Evolutionary conservation across 2,329 filamentous ascomycete species (phyloP), one percentile per base, ranked within the genome.

Genomic region (Clarireedia paspali): DNA sequence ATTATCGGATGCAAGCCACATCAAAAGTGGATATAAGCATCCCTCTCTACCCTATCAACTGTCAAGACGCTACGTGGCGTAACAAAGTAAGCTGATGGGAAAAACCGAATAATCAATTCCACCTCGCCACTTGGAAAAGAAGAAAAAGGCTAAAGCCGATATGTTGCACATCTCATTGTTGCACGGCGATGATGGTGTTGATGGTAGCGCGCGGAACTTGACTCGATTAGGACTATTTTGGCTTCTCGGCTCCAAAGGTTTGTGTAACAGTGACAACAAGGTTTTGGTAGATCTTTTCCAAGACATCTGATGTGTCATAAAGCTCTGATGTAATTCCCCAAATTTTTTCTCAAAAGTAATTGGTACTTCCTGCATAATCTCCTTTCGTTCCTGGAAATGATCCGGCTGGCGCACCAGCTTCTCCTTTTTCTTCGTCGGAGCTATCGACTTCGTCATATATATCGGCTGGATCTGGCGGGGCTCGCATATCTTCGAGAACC

Each of bases 401-500:
- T 3, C 80, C 79, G 14, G 74, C 72, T 5, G 74, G 73, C 15
- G 44, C 36, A 12, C 40, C 39, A 9, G 6, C 14, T n/a, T 47
- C 45, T 15, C 47, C 45, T 49, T 27, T 30, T 44, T 67, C 64
- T 2, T 67, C 64, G 49, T 78, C 76, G 0, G 76, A 78, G 60
- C 75, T 78, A 6, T 59, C 63, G 5, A 72, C 73, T 42, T 68
- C 67, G 3, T 66, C 73, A 42, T 70, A 73, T 50, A 74, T 72
- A 55, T 78, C 77, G 6, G 63, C 63, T 17, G 70, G 68, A 56
- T 80, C 77, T 2, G 77, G 77, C 4, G 76, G 77, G 23, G 76
- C 75, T 26, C 80, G 75, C 80, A 85, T 83, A 2, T 74, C 73
- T 50, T 85, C 81, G 10, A 97, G 73, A 0, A 80, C 74, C 27